phyloP scores from a whole-genome alignment of 2,329 filamentous ascomycete genomes.

The Stagonosporopsis cucurbitacearum region DNA sequence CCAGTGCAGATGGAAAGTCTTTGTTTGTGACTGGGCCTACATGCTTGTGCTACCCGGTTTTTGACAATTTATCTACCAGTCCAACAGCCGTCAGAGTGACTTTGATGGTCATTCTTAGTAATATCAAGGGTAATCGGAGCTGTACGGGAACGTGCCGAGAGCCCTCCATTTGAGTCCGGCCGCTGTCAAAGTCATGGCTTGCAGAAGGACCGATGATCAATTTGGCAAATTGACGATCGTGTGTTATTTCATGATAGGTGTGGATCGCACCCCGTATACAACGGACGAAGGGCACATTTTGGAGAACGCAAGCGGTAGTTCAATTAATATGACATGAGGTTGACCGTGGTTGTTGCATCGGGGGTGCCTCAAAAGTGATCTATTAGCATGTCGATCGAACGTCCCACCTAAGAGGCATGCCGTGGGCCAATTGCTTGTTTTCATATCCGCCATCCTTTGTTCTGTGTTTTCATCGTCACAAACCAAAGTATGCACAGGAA shows the following conservation, averaged over 20 bases:
- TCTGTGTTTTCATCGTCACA: slow-evolving; percentile 30
- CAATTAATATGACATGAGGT: not conserved
- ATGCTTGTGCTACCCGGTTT: not conserved
- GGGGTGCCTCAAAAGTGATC: not conserved
- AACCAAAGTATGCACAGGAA: slow-evolving; percentile 39
- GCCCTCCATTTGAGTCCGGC: not conserved
- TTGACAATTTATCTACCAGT: too few relatives aligned
- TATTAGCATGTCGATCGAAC: not conserved
- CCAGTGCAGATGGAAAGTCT: not conserved
- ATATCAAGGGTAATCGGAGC: too few relatives aligned
- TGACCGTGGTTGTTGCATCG: not conserved
- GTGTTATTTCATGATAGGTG: not conserved
- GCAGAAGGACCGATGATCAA: not conserved
- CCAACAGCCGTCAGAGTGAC: too few relatives aligned
- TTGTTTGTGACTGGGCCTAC: not conserved
- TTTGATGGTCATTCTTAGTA: not conserved
- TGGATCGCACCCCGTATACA: too few relatives aligned
- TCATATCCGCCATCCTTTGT: slow-evolving; percentile 43
- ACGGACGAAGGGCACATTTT: not conserved
- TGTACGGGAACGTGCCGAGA: not conserved
- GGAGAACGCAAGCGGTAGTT: not conserved
- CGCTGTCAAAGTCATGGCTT: not conserved
- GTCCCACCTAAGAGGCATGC: not conserved
- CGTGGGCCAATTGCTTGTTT: not conserved
- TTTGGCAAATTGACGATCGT: not conserved